A percentile compares a stretch with the other conserved stretches of the same genome.
Conservation (phyloP, 805 yeast genomes). For the Myxozyma udenii region DNA sequence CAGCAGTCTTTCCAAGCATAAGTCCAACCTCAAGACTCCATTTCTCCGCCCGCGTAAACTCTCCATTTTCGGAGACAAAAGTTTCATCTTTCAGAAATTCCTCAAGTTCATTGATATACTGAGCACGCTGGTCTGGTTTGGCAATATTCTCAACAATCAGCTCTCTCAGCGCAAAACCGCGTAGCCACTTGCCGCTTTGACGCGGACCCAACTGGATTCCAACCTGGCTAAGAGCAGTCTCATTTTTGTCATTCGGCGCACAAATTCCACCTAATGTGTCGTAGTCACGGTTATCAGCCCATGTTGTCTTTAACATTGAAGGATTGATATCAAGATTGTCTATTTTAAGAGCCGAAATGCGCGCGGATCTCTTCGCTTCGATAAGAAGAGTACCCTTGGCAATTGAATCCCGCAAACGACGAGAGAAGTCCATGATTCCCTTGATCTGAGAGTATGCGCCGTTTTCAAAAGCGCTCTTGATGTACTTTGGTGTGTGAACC, state of each 20-base stretch:
- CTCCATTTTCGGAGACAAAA: too few relatives aligned
- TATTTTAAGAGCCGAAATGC: constrained; percentile 36
- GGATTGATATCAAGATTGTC: constrained; percentile 25
- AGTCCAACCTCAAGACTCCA: constrained; percentile 38
- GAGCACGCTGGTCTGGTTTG: constrained; percentile 31
- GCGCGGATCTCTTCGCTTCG: constrained; percentile 36
- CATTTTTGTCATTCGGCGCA: constrained; percentile 34
- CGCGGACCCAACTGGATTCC: constrained; percentile 34
- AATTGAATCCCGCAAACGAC: constrained; percentile 51
- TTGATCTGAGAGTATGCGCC: constrained; percentile 63
- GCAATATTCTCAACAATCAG: constrained; percentile 40
- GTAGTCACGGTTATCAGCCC: constrained; percentile 60
- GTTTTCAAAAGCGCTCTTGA: constrained; percentile 54
- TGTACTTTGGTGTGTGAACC: constrained; percentile 52
- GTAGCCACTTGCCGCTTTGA: constrained; percentile 38
- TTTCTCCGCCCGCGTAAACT: constrained; percentile 41
- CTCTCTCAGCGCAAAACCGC: constrained; percentile 43
- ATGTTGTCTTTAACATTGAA: constrained; percentile 11
- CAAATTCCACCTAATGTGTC: constrained; percentile 54
- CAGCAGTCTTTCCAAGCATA: constrained; percentile 22
- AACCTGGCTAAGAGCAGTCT: constrained; percentile 27
- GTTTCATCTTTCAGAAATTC: constrained; percentile 15
- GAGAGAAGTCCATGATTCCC: constrained; percentile 62
- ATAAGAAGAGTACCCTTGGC: constrained; percentile 41
- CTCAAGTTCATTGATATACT: constrained; percentile 31